These are phyloP conservation scores for Sordariomycetes sp. DNA, from an alignment of 2,329 filamentous ascomycete species.

Conservation along the genomic window DNA sequence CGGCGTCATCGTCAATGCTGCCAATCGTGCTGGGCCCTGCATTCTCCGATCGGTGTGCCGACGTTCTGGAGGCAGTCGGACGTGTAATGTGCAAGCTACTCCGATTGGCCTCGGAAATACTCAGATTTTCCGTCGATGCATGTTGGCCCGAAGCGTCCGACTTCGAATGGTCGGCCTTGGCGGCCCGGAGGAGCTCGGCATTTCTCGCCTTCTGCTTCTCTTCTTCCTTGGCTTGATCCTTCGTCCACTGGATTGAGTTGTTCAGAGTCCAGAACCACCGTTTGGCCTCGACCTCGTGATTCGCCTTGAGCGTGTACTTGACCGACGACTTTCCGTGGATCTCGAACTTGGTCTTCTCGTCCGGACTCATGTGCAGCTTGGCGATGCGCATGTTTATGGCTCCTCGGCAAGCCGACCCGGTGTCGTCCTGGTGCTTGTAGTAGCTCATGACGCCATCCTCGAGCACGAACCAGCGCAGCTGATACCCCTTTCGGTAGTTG, in stretches of 20 bases:
- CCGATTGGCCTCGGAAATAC: slow-evolving; percentile 31
- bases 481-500: slow-evolving; percentile 95
- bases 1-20: slow-evolving; percentile 42
- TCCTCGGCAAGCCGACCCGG: slow-evolving; percentile 87
- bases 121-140: slow-evolving; percentile 40
- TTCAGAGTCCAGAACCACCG: slow-evolving; percentile 99
- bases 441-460: slow-evolving; percentile 97
- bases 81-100: slow-evolving; percentile 32
- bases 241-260: slow-evolving; percentile 97
- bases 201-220: slow-evolving; percentile 64
- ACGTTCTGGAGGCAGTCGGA: slow-evolving; percentile 13
- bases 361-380: slow-evolving; percentile 85
- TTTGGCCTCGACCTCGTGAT: slow-evolving; percentile 96
- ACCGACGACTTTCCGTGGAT: slow-evolving; percentile 97
- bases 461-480: slow-evolving; percentile 93
- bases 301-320: slow-evolving; percentile 95
- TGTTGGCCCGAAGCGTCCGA: slow-evolving; percentile 34
- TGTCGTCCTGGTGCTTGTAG: slow-evolving; percentile 98
- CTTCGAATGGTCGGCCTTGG: slow-evolving; percentile 63
- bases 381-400: slow-evolving; percentile 99
- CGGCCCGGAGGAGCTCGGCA: slow-evolving; percentile 66
- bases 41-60: slow-evolving; percentile 2
- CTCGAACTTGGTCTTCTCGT: slow-evolving; percentile 96
- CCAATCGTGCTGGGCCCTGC: slow-evolving; percentile 32
- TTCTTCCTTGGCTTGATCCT: slow-evolving; percentile 91